Percentiles rank a stretch among this genome's conserved stretches.
These are phyloP conservation scores for Mycena polygramma DNA, from an alignment of 768 basidiomycete species.

Conservation along the genomic window DNA sequence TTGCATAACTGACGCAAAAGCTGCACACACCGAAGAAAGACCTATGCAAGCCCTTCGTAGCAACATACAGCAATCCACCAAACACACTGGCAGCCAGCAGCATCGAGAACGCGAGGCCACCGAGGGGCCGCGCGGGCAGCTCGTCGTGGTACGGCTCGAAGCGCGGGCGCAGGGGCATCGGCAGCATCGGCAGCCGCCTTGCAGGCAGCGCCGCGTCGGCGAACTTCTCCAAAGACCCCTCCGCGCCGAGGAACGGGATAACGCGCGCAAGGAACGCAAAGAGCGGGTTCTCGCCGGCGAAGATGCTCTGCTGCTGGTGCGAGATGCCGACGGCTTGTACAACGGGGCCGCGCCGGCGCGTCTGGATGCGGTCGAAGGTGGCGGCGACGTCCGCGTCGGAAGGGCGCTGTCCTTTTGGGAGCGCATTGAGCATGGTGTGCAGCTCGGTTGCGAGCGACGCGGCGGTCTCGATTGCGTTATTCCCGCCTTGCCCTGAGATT, in stretches of 20 bases:
- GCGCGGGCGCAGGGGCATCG: conserved; percentile 11
- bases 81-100: not conserved
- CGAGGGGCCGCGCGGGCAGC: conserved; percentile 3
- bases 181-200: conserved; percentile 13
- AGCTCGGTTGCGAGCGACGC: conserved; percentile 12
- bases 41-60: not conserved
- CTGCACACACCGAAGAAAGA: not conserved
- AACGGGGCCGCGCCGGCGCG: not conserved
- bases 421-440: conserved; percentile 5
- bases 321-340: conserved; percentile 7
- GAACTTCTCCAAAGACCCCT: conserved; percentile 17
- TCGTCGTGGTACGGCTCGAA: conserved; percentile 18
- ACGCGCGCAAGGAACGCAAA: conserved; percentile 10
- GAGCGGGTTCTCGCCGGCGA: conserved; percentile 8
- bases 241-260: conserved; percentile 14
- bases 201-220: conserved; percentile 8
- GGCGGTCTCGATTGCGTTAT: conserved; percentile 13
- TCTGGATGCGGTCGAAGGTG: conserved; percentile 6
- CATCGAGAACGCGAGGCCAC: conserved; percentile 8
- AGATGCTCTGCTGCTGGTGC: conserved; percentile 17
- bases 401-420: not conserved
- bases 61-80: conserved; percentile 1
- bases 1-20: not conserved
- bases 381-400: conserved; percentile 14
- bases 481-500: conserved; percentile 16